Base-by-base conservation (phyloP, 2,329 filamentous ascomycete genomes). In the Pseudogymnoascus sp. region DNA sequence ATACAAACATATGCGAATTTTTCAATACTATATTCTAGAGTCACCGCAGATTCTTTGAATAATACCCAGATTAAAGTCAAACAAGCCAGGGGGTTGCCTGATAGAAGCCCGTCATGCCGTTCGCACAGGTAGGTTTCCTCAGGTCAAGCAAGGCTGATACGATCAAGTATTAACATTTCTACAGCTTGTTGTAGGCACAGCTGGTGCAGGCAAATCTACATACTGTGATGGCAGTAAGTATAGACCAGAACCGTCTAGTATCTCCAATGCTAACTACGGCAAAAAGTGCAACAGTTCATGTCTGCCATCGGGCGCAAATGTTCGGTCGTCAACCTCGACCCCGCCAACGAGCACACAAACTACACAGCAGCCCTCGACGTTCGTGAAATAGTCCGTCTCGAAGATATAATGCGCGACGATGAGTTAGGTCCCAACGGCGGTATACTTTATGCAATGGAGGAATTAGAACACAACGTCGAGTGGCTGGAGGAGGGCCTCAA, bases 301-400 rank as follows among this genome's bases (percentile, higher is more conserved):
- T 88, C 88, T 68, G 93, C 95, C 67, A 96, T 99, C 74, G 92
- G 93, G 65, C 89, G 95, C 63, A 93, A 96, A 76, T 96, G 91
- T 79, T 96, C 91, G 14, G 87, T 97, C 38, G 91, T 97, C 64
- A 99, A 99, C 74, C 88, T 99, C 68, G 95, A 99, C 77, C 95
- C 95, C 25, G 95, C 95, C 62, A 99, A 99, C 80, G 93, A 97
- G 72, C 87, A 88, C 65, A 95, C 92, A 1, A 90, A 86, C 66
- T 99, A 97, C 75, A 87, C 89, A 18, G 91, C 88, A 71, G 93
- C 93, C 4, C 83, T 99, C 68, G 95, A 99, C 72, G 93, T 99
- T 62, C 88, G 95, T 65, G 85, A 89, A 63, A 80, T 99, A 1
- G 86, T 97, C 37, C 96, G 91, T 7, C 81, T 99, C 7, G 95